Percentiles rank a stretch among this genome's conserved stretches.
Evolutionary conservation across 2,329 filamentous ascomycete genomes (phyloP).

Genomic region (Septoria petroselini): DNA sequence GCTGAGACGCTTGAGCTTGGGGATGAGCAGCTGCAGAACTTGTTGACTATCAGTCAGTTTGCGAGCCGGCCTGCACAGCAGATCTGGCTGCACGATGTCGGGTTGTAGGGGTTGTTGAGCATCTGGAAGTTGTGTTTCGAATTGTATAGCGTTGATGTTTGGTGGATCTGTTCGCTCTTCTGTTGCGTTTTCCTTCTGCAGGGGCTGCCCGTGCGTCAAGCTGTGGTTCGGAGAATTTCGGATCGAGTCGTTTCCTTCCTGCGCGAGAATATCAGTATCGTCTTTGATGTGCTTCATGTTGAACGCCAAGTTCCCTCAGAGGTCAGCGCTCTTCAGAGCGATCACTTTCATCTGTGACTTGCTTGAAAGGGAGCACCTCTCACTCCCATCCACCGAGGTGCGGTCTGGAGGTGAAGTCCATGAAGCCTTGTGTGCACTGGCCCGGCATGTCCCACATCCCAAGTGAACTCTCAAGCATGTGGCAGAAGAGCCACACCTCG

Average conservation of each 20-base stretch:
- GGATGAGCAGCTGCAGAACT: constrained; percentile 49
- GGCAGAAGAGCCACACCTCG: constrained; percentile 6
- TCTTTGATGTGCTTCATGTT: no score
- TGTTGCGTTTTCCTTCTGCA: no score
- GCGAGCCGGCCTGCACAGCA: constrained; percentile 45
- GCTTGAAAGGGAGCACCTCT: no score
- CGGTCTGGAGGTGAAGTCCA: constrained; percentile 1
- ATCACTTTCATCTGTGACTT: no score
- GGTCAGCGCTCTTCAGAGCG: no score
- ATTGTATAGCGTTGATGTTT: background rate
- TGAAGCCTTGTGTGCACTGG: background rate
- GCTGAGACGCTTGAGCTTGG: constrained; percentile 44
- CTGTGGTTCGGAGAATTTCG: no score
- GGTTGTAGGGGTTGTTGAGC: background rate
- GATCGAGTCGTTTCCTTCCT: no score
- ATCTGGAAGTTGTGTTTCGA: background rate
- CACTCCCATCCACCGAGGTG: no score
- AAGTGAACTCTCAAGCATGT: background rate
- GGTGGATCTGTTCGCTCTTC: no score
- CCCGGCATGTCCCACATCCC: background rate
- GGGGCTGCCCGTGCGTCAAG: no score
- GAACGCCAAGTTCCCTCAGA: no score
- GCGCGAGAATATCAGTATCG: no score
- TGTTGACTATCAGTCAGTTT: constrained; percentile 47
- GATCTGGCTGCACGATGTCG: constrained; percentile 22